Conservation (phyloP, 2,329 filamentous ascomycete species). For the Cadophora sp. region DNA sequence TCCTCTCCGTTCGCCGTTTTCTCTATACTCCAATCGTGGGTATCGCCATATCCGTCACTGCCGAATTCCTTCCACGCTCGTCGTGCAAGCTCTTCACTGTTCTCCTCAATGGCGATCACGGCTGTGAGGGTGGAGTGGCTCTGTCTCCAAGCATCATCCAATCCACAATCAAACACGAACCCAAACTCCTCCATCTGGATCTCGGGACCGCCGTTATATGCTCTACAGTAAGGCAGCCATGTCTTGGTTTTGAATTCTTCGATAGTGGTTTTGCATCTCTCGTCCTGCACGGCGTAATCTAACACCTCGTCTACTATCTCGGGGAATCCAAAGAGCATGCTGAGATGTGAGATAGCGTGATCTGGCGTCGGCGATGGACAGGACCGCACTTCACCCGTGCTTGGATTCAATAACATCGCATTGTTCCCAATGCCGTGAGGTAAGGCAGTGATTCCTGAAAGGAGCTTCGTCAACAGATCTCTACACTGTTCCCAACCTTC, state of each 20-base stretch:
- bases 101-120: constrained; percentile 3
- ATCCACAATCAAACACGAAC: constrained; percentile 1
- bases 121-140: constrained; percentile 20
- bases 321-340: constrained; percentile 62
- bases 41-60: constrained; percentile 3
- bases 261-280: background rate
- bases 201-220: constrained; percentile 17
- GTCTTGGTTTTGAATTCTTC: constrained; percentile 6
- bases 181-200: constrained; percentile 8
- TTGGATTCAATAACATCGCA: constrained; percentile 56
- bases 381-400: constrained; percentile 54
- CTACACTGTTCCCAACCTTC: background rate
- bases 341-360: constrained; percentile 61
- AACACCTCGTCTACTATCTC: constrained; percentile 64
- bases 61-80: constrained; percentile 15
- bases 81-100: constrained; percentile 9
- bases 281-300: constrained; percentile 46
- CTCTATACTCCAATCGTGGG: constrained; percentile 15
- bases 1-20: constrained; percentile 7
- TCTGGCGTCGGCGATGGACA: constrained; percentile 57
- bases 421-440: constrained; percentile 15
- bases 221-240: constrained; percentile 15
- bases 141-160: constrained; percentile 15
- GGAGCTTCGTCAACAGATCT: constrained; percentile 4
- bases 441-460: constrained; percentile 4